Percentiles rank a stretch among this genome's conserved stretches.
These are phyloP conservation scores for Triglochin maritima DNA, from an alignment of 106 monocot species.

Conservation along the genomic window DNA sequence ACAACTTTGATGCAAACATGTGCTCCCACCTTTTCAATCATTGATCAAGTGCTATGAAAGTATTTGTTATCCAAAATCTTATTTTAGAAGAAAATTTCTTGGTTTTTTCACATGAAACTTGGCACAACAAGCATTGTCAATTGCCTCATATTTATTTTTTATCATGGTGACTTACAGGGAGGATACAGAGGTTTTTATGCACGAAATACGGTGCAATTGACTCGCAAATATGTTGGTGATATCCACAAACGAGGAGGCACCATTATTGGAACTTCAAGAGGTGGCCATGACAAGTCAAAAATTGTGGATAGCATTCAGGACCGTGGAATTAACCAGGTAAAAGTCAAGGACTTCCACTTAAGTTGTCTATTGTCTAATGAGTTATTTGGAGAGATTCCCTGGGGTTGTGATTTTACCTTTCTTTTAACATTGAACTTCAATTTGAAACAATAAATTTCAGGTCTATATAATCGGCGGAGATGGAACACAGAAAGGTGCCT, in stretches of 20 bases:
- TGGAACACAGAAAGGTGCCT: conserved; percentile 89
- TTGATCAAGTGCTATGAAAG: no score
- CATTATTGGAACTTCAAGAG: conserved; percentile 64
- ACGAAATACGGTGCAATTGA: conserved; percentile 47
- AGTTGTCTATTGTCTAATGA: no score
- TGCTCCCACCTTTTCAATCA: no score
- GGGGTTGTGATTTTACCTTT: no score
- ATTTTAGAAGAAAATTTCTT: no score
- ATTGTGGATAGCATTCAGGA: conserved; percentile 80
- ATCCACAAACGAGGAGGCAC: conserved; percentile 86
- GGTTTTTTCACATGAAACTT: no score
- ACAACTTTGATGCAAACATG: no score
- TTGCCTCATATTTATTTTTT: no score
- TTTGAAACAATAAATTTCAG: conserved; percentile 14
- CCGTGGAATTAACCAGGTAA: conserved; percentile 72
- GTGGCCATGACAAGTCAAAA: conserved; percentile 66
- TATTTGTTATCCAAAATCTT: no score
- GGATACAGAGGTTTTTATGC: conserved; percentile 28
- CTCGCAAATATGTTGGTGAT: conserved; percentile 63
- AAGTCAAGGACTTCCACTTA: background rate
- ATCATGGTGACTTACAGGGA: conserved; percentile 21
- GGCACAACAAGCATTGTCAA: no score
- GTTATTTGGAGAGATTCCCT: no score
- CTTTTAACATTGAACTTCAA: background rate
- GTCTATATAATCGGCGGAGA: conserved; percentile 94